Evolutionary conservation across 805 yeast species (phyloP), one percentile per base, ranked within the genome.

Genomic region (Cyberlindnera maritima): DNA sequence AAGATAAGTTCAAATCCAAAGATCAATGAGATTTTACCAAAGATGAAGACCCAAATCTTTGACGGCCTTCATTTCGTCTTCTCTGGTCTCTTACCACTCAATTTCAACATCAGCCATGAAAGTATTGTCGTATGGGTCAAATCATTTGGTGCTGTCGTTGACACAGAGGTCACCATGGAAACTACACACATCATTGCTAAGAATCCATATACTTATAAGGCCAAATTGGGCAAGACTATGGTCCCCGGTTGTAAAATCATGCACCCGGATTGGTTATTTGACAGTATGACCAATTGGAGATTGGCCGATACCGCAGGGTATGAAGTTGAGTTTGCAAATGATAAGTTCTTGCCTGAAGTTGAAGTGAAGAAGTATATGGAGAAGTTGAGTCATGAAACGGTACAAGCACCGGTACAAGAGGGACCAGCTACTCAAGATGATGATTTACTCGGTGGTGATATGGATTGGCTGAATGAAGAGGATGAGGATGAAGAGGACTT

Each of bases 101-200:
- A 94, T 1, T 74, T 83, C 12, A 76, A 80, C 45, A 67, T 87
- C 15, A 83, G 85, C 43, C 68, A 75, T 29, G 94, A 95, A 4
- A 96, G 89, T 61, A 87, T 94, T 37, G 97, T 91, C 2, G 80
- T 84, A 19, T 92, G 98, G 97, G 87, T 92, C 12, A 77, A 79
- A 41, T 88, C 91, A 45, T 92, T 92, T 72, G 99, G 99, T 1
- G 97, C 96, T 0, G 72, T 72, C 2, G 90, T 92, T 8, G 85
- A 85, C 1, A 72, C 81, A 3, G 90, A 88, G 47, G 82, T 86
- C 20, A 73, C 77, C 39, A 79, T 80, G 15, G 70, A 78, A 1
- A 91, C 95, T 3, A 94, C 98, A 0, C 99, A 92, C 65, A 86
- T 92, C 3, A 83, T 92, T 15, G 88, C 97, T 36, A 78, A 83